Evolutionary conservation across 768 basidiomycete species (phyloP), one percentile per base, ranked within the genome.

Genomic region (Tricholoma saponaceum): DNA sequence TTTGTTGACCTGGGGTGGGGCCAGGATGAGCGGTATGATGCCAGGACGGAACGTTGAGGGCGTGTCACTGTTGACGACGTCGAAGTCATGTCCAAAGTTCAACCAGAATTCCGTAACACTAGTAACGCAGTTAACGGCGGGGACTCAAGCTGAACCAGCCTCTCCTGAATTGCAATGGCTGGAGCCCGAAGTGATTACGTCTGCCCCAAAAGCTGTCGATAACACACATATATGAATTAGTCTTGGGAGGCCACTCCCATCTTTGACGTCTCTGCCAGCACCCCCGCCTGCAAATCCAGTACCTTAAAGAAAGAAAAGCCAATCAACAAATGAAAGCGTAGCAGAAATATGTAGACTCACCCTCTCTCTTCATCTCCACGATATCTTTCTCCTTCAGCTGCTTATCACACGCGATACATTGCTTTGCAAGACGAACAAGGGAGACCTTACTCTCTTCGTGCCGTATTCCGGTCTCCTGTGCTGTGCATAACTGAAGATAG

Each of bases 221-320:
- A n/a, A n/a, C n/a, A n/a, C n/a, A n/a, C n/a, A n/a, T n/a, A n/a
- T n/a, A n/a, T n/a, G n/a, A n/a, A n/a, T 62, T 66, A 94, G 41
- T 91, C 92, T 67, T 95, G 92, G 76, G 97, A 96, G 0, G 92
- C 88, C 12, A 92, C 74, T 1, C 92, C 93, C 26, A 76, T 77
- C 69, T 83, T 88, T 35, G 83, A 86, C 0, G 90, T 89, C 73
- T 96, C 92, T n/a, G 94, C 92, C 62, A 93, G 72, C 5, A n/a
- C 95, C 95, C n/a, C 95, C 95, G 54, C 91, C 90, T 7, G 95
- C 94, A 67, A 91, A 98, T 0, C 95, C 95, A 10, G 95, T 98
- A 23, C 92, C 91, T 93, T 55, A 3, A 41, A 6, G 33, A 25
- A 39, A 43, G 22, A 25, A 46, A 46, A 13, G 39, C 30, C n/a